Evolutionary conservation across 192 early-diverging fungal genomes (phyloP), one percentile per base, ranked within the genome.

Genomic region (Dissophora globulifera): DNA sequence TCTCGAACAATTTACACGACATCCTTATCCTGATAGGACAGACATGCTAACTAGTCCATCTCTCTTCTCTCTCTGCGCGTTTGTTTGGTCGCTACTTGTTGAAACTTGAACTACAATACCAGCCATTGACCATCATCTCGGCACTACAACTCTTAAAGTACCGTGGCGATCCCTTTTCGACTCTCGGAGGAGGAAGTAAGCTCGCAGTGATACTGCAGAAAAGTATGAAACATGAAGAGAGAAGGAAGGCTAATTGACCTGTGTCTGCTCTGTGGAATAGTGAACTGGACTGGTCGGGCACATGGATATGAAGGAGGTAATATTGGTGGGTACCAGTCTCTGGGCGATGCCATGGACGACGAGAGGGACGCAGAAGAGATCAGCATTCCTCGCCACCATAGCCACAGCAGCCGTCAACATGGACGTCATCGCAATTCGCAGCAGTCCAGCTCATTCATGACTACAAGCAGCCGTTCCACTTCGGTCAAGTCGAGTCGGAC

Each of bases 91-190:
- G n/a, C n/a, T n/a, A n/a, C n/a, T n/a, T n/a, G n/a, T n/a, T n/a
- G n/a, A n/a, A n/a, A n/a, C n/a, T n/a, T n/a, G n/a, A n/a, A n/a
- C n/a, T n/a, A n/a, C n/a, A 13, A n/a, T 27, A n/a, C 59, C 22
- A 84, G 82, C 84, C 84, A 12, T 47, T 85, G 42, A 80, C 80
- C 22, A 69, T 85, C n/a, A 79, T 83, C 41, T 71, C 84, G 2
- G 62, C 79, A 8, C 51, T 85, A 11, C 79, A 78, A 27, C 69
- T 81, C 9, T 51, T 85, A n/a, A 75, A 83, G 35, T 70, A 69
- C 26, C 78, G 84, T 50, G 84, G 84, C 40, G 84, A 85, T 17
- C 70, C 69, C 1, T 79, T 85, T 33, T 65, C 54, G 17, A 58
- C 57, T 35, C 74, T 82, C 49, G 65, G 70, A 4, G 70, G 57